Evolutionary conservation across 116 monocot genomes (phyloP).

Genomic region (Trichopus zeylanicus): DNA sequence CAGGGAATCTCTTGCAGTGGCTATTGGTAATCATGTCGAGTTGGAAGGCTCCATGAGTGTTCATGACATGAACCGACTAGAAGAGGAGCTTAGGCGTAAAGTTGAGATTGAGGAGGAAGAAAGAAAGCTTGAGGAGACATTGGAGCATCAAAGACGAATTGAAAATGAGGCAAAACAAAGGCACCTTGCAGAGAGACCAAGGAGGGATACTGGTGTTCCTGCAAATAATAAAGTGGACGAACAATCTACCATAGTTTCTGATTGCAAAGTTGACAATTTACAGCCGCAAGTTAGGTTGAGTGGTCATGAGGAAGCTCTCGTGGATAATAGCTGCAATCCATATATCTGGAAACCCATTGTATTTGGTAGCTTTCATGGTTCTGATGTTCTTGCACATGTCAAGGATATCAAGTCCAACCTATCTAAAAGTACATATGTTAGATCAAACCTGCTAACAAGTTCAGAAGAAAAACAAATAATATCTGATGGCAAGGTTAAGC

Average conservation of each 20-base stretch:
- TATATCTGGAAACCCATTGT: conserved; percentile 25
- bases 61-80: conserved; percentile 38
- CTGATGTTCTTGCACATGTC: conserved; percentile 12
- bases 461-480: conserved; percentile 5
- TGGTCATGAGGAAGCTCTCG: neutral
- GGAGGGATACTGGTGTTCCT: conserved; percentile 16
- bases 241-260: conserved; percentile 12
- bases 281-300: neutral
- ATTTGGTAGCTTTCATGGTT: conserved; percentile 51
- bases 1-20: conserved; percentile 28
- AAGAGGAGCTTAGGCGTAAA: conserved; percentile 52
- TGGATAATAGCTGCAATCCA: neutral
- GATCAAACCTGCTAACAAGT: conserved; percentile 13
- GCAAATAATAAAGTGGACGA: conserved; percentile 5
- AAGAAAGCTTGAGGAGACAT: conserved; percentile 86
- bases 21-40: conserved; percentile 23
- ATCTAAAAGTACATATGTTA: conserved; percentile 8
- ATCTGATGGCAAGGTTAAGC: conserved; percentile 8
- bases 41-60: conserved; percentile 15
- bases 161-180: conserved; percentile 83
- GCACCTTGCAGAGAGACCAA: conserved; percentile 55
- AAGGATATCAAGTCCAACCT: conserved; percentile 3
- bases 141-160: conserved; percentile 75
- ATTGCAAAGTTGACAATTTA: conserved; percentile 4
- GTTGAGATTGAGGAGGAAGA: conserved; percentile 80